Evolutionary conservation across 148 eudicot genomes (phyloP).

Genomic region (Nyssa sinensis): DNA sequence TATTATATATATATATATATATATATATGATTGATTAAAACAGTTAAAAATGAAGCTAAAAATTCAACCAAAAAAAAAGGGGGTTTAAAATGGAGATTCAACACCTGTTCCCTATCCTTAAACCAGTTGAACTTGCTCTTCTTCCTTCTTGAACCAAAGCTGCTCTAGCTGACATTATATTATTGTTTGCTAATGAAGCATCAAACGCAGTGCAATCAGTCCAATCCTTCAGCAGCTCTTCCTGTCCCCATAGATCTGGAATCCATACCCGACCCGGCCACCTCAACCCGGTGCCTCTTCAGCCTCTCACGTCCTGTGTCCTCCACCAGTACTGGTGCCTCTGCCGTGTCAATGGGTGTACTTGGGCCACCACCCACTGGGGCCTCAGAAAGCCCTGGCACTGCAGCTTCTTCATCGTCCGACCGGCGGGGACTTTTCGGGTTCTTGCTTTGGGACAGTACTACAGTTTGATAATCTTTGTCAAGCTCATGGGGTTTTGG

Average conservation of each 20-base stretch:
- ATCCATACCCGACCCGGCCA: conserved; percentile 72
- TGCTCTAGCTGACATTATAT: conserved; percentile 58
- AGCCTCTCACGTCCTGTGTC: conserved; percentile 53
- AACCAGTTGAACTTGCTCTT: conserved; percentile 31
- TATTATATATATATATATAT: too few species aligned
- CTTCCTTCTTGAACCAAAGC: conserved; percentile 52
- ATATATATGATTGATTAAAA: too few species aligned
- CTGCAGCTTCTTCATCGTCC: background rate
- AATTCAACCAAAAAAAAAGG: background rate
- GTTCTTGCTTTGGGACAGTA: background rate
- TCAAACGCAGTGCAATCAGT: conserved; percentile 60
- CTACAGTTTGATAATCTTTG: background rate
- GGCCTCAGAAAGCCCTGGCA: background rate
- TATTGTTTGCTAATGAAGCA: conserved; percentile 34
- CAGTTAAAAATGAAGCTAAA: conserved; percentile 1
- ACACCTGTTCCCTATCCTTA: conserved; percentile 49
- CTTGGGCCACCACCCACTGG: background rate
- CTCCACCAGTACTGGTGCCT: conserved; percentile 12
- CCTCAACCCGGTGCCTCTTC: conserved; percentile 66
- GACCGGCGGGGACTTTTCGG: background rate
- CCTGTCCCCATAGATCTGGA: conserved; percentile 87
- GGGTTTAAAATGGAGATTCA: background rate
- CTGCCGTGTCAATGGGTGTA: background rate
- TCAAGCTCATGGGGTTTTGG: background rate
- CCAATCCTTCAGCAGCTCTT: conserved; percentile 69